A percentile compares a stretch with the other conserved stretches of the same genome.
phyloP scores from a whole-genome alignment of 345 rosid genomes.

The Eucalyptus regnans region DNA sequence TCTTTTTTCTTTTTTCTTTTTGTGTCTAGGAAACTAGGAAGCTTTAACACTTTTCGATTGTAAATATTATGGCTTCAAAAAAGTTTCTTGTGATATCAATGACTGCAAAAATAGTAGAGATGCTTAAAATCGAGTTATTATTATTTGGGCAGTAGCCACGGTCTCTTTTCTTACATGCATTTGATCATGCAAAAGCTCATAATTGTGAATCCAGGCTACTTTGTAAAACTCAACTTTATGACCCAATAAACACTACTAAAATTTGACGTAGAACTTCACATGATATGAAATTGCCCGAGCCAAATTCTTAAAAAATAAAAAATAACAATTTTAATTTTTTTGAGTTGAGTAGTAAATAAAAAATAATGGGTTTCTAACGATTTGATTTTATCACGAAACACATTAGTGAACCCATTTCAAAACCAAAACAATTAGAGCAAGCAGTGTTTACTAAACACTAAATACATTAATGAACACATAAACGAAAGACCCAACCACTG shows the following conservation, averaged over 20 bases:
- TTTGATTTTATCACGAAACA: background rate
- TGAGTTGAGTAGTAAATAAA: too few species aligned
- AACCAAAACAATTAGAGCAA: background rate
- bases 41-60: background rate
- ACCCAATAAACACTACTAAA: background rate
- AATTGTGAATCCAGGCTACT: background rate
- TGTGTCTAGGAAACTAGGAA: background rate
- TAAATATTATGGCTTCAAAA: background rate
- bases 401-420: background rate
- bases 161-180: background rate
- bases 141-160: background rate
- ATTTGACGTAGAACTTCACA: background rate
- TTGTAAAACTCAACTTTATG: too few species aligned
- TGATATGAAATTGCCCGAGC: background rate
- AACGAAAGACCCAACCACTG: background rate
- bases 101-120: background rate
- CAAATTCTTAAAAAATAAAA: too few species aligned
- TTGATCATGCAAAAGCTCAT: background rate
- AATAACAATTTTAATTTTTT: too few species aligned
- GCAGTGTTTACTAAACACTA: too few species aligned
- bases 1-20: too few species aligned
- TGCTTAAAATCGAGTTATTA: background rate
- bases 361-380: accelerated
- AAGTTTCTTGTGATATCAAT: background rate
- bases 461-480: background rate